Evolutionary conservation across 1,284 basidiomycete species (phyloP).

Genomic region (Entoloma clypeatum): DNA sequence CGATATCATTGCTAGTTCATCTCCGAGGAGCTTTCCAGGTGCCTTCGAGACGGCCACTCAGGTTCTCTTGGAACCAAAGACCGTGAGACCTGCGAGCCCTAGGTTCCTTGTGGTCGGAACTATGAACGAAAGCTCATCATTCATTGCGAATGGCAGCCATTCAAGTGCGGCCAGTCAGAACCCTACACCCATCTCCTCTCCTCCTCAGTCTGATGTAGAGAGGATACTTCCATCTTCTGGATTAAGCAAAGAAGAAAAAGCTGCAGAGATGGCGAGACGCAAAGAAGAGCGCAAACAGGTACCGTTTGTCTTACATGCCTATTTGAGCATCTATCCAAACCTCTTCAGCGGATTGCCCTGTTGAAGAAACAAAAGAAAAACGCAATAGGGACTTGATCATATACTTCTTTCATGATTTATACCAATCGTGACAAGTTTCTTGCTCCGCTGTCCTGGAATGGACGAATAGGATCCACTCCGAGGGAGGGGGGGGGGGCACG

Average conservation of each 20-base stretch:
- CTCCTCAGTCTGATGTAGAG: constrained; percentile 13
- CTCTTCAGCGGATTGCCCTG: constrained; percentile 56
- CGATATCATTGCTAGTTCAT: constrained; percentile 1
- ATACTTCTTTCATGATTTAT: no score
- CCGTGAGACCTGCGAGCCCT: constrained; percentile 15
- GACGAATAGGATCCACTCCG: no score
- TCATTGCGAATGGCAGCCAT: neutral
- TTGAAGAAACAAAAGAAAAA: constrained; percentile 70
- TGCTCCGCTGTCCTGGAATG: no score
- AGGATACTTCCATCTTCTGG: no score
- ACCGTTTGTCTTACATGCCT: constrained; percentile 16
- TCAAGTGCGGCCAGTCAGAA: constrained; percentile 7
- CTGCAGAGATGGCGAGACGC: constrained; percentile 81
- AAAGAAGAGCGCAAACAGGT: constrained; percentile 87
- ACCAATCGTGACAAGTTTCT: no score
- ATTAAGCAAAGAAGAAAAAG: constrained; percentile 85
- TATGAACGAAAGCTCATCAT: constrained; percentile 3
- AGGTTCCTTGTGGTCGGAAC: constrained; percentile 11
- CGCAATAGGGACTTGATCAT: constrained; percentile 23
- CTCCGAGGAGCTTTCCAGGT: constrained; percentile 38
- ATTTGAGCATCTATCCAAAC: constrained; percentile 5
- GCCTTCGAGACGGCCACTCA: constrained; percentile 75
- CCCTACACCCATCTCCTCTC: constrained; percentile 19
- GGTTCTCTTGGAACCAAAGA: constrained; percentile 23
- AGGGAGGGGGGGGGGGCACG: no score